These are phyloP conservation scores for Paramecium pentaurelia DNA, from an alignment of 73 alveolate species.

Conservation along the genomic window DNA sequence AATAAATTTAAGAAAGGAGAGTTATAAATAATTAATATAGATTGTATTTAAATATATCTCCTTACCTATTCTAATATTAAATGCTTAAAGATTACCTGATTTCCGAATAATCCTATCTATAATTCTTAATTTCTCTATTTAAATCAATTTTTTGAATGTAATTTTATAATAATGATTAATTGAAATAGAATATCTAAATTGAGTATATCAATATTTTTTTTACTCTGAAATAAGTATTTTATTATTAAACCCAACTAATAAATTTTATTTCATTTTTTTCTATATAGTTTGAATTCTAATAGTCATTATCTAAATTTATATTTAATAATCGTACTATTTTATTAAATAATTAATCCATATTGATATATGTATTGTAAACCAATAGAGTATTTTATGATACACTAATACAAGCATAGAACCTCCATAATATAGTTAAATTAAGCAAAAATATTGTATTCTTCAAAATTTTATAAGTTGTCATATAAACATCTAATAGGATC, in stretches of 20 bases:
- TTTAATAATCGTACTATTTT: too few species aligned
- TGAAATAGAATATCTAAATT: neutral
- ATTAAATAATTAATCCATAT: too few species aligned
- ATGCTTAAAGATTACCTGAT: neutral
- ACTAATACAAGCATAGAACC: neutral
- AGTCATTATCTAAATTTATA: neutral
- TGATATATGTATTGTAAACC: too few species aligned
- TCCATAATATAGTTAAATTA: neutral
- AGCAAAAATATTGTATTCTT: neutral
- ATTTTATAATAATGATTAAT: too few species aligned
- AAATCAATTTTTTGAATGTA: neutral
- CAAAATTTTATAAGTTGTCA: neutral
- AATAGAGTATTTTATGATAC: too few species aligned
- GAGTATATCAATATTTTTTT: neutral
- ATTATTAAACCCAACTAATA: too few species aligned
- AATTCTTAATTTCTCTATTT: neutral
- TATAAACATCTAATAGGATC: neutral
- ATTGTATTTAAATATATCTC: neutral
- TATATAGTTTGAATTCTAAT: neutral
- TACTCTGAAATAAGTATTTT: too few species aligned
- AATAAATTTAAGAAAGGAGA: neutral
- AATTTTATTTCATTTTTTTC: too few species aligned
- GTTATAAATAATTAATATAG: neutral
- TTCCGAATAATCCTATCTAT: neutral
- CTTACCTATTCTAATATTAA: neutral